These are phyloP conservation scores for Fusarium liriodendri DNA, from an alignment of 2,329 filamentous ascomycete species.

Conservation along the genomic window DNA sequence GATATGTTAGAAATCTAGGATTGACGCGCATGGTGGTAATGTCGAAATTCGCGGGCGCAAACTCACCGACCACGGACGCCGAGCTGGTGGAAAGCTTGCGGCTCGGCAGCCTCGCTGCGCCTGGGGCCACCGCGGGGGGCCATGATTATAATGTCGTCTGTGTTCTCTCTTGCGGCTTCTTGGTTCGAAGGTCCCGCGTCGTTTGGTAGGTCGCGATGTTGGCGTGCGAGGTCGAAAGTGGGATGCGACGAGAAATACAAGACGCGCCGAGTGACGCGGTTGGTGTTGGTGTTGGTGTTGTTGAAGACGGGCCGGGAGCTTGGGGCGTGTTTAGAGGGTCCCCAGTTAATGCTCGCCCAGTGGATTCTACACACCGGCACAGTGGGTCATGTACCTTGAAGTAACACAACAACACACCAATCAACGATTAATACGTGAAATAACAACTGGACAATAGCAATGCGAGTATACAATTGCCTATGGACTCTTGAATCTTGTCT, in stretches of 20 bases:
- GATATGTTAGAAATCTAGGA: slow-evolving; percentile 9
- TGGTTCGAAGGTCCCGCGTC: neutral
- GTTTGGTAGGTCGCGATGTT: neutral
- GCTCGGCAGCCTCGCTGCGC: slow-evolving; percentile 46
- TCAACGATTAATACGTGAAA: neutral
- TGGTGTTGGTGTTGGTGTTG: slow-evolving; percentile 40
- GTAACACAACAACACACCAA: neutral
- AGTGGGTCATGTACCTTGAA: slow-evolving; percentile 7
- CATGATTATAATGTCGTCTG: slow-evolving; percentile 38
- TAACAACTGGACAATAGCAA: neutral
- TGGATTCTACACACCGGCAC: slow-evolving; percentile 6
- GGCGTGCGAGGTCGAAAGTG: slow-evolving; percentile 2
- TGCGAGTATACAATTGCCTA: neutral
- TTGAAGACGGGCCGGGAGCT: slow-evolving; percentile 29
- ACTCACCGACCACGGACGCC: slow-evolving; percentile 54
- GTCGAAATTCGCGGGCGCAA: slow-evolving; percentile 1
- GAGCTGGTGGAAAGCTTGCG: slow-evolving; percentile 49
- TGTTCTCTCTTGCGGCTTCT: neutral
- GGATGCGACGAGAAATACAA: slow-evolving; percentile 23
- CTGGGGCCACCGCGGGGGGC: slow-evolving; percentile 45
- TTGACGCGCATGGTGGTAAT: neutral
- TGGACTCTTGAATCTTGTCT: neutral
- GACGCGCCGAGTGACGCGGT: slow-evolving; percentile 40
- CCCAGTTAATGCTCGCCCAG: slow-evolving; percentile 8
- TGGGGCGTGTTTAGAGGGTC: slow-evolving; percentile 31